A percentile compares a stretch with the other conserved stretches of the same genome.
phyloP scores from a whole-genome alignment of 140 eudicot species.

The Oenanthe javanica region DNA sequence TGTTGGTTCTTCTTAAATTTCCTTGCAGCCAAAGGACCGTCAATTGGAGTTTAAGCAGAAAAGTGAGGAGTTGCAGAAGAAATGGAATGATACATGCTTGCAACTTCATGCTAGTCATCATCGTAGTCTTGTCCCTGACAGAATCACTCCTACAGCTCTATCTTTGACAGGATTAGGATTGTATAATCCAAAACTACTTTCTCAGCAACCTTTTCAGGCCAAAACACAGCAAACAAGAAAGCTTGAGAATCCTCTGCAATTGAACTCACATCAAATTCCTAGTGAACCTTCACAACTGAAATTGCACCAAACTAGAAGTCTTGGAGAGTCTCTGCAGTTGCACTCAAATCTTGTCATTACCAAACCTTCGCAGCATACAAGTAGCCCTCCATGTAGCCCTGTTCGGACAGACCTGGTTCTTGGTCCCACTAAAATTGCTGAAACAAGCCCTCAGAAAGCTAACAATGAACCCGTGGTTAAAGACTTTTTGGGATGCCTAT shows the following conservation, averaged over 20 bases:
- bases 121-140: constrained; percentile 36
- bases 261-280: constrained; percentile 21
- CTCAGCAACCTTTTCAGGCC: constrained; percentile 43
- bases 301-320: constrained; percentile 37
- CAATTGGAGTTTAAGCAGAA: constrained; percentile 42
- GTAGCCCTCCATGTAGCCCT: constrained; percentile 67
- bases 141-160: constrained; percentile 37
- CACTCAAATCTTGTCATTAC: constrained; percentile 15
- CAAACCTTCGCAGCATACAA: constrained; percentile 11
- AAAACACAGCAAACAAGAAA: constrained; percentile 38
- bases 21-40: constrained; percentile 49
- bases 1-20: not conserved
- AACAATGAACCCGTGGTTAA: constrained; percentile 32
- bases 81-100: constrained; percentile 79
- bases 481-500: constrained; percentile 77
- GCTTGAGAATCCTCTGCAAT: constrained; percentile 24
- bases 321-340: constrained; percentile 28
- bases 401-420: constrained; percentile 80
- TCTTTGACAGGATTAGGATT: constrained; percentile 43
- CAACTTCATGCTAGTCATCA: constrained; percentile 66
- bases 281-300: constrained; percentile 48
- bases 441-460: constrained; percentile 21
- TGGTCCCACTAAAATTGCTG: constrained; percentile 46
- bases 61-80: constrained; percentile 65
- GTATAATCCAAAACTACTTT: constrained; percentile 52